phyloP scores from a whole-genome alignment of 495 filamentous ascomycete genomes.

The Clavariopsis aquatica region DNA sequence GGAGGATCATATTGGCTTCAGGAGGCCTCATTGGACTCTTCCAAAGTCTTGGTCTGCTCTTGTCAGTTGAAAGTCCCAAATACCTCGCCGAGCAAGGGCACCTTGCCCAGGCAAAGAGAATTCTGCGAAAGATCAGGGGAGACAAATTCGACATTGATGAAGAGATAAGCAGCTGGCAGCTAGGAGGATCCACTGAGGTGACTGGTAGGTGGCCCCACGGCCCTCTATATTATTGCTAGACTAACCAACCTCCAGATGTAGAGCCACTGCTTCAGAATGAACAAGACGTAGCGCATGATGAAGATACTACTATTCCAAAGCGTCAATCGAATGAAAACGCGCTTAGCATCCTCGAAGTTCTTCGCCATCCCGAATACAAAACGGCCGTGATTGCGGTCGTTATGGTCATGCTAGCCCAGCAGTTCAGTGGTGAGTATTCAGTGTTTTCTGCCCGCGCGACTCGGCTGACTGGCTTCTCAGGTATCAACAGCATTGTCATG shows the following conservation, averaged over 20 bases:
- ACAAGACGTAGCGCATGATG: slow-evolving; percentile 27
- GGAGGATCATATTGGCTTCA: slow-evolving; percentile 78
- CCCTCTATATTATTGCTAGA: background rate
- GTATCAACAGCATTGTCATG: slow-evolving; percentile 97
- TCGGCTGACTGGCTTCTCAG: slow-evolving; percentile 43
- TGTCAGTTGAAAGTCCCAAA: slow-evolving; percentile 80
- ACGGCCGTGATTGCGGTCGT: slow-evolving; percentile 82
- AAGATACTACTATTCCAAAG: slow-evolving; percentile 18
- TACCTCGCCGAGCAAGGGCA: slow-evolving; percentile 76
- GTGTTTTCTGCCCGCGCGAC: background rate
- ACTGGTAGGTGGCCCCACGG: slow-evolving; percentile 23
- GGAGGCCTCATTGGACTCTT: slow-evolving; percentile 67
- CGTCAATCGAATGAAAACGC: slow-evolving; percentile 46
- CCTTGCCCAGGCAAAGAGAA: slow-evolving; percentile 59
- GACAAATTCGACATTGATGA: slow-evolving; percentile 66
- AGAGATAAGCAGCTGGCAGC: slow-evolving; percentile 63
- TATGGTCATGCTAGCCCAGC: slow-evolving; percentile 89
- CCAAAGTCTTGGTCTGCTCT: slow-evolving; percentile 65
- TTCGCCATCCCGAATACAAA: slow-evolving; percentile 65
- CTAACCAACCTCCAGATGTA: slow-evolving; percentile 38
- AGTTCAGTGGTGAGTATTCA: slow-evolving; percentile 56
- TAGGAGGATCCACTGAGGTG: slow-evolving; percentile 28
- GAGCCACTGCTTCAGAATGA: slow-evolving; percentile 43
- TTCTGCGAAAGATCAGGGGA: slow-evolving; percentile 74
- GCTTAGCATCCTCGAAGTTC: slow-evolving; percentile 66